Evolutionary conservation across 78 protist genomes (phyloP).

Genomic region (Dictyostelium firmibasis): DNA sequence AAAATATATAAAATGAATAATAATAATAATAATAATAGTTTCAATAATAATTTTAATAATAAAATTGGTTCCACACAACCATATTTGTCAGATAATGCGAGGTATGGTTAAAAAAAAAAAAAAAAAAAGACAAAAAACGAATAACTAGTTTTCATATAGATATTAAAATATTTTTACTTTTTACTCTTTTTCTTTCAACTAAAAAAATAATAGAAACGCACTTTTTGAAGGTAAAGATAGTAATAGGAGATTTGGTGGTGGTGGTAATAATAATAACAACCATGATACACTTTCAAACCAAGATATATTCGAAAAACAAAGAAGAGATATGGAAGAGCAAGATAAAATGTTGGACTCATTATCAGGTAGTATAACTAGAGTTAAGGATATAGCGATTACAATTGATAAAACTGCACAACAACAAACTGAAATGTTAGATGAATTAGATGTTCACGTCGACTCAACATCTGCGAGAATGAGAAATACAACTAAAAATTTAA

Average conservation of each 20-base stretch:
- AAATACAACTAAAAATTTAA: constrained; percentile 37
- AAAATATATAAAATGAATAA: neutral
- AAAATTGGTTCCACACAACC: constrained; percentile 13
- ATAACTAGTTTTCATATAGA: neutral
- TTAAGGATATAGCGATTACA: constrained; percentile 42
- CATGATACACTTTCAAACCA: neutral
- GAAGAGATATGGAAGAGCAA: constrained; percentile 39
- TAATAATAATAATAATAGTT: neutral
- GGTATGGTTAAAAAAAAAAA: neutral
- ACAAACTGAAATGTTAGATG: constrained; percentile 40
- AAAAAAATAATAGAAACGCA: neutral
- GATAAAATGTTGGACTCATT: constrained; percentile 49
- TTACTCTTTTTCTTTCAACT: no score
- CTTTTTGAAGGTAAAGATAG: neutral
- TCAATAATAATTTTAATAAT: constrained; percentile 3
- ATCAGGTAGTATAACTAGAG: constrained; percentile 11
- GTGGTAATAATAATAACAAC: neutral
- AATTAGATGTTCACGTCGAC: constrained; percentile 52
- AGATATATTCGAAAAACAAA: constrained; percentile 45
- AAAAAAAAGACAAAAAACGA: neutral
- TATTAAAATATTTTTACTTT: neutral
- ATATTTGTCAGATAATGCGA: constrained; percentile 59
- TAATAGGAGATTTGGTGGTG: neutral
- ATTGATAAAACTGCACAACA: constrained; percentile 48
- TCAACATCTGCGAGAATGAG: constrained; percentile 20